A percentile compares a stretch with the other conserved stretches of the same genome.
Conservation (phyloP, 2,329 filamentous ascomycete genomes). For the Claviceps sp. region DNA sequence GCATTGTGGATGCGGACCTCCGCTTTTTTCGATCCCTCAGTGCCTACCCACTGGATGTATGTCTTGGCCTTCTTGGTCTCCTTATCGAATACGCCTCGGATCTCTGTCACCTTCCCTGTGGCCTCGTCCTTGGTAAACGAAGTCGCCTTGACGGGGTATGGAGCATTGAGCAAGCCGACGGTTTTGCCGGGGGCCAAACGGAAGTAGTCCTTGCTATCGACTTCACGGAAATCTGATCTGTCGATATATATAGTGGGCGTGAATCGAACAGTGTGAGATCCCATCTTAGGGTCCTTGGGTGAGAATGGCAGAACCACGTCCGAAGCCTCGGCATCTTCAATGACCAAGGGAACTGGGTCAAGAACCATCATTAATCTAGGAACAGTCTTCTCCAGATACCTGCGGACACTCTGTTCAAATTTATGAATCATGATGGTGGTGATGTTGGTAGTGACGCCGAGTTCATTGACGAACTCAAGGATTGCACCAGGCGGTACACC, state of each 20-base stretch:
- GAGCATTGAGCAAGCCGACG: constrained; percentile 60
- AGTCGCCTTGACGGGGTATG: constrained; percentile 56
- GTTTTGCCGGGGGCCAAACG: constrained; percentile 64
- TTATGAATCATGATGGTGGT: constrained; percentile 67
- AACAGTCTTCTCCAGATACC: constrained; percentile 77
- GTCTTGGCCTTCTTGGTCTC: constrained; percentile 64
- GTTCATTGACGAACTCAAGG: constrained; percentile 77
- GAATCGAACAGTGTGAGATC: constrained; percentile 46
- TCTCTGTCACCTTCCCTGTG: constrained; percentile 51
- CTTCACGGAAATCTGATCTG: constrained; percentile 64
- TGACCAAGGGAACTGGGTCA: constrained; percentile 69
- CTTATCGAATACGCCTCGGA: constrained; percentile 52
- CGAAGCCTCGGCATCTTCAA: constrained; percentile 55
- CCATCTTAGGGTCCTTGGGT: constrained; percentile 61
- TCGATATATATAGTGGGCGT: constrained; percentile 79
- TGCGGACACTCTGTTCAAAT: constrained; percentile 76
- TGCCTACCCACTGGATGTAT: constrained; percentile 77
- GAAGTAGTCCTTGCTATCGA: constrained; percentile 65
- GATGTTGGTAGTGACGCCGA: constrained; percentile 74
- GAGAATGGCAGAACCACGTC: constrained; percentile 67
- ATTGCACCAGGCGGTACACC: constrained; percentile 83
- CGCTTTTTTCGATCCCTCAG: constrained; percentile 51
- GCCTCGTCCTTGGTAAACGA: constrained; percentile 54
- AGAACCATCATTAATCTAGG: constrained; percentile 82
- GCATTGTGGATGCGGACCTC: constrained; percentile 69